These are phyloP conservation scores for Alisma plantagoaquatica DNA, from an alignment of 106 monocot genomes.

Conservation along the genomic window DNA sequence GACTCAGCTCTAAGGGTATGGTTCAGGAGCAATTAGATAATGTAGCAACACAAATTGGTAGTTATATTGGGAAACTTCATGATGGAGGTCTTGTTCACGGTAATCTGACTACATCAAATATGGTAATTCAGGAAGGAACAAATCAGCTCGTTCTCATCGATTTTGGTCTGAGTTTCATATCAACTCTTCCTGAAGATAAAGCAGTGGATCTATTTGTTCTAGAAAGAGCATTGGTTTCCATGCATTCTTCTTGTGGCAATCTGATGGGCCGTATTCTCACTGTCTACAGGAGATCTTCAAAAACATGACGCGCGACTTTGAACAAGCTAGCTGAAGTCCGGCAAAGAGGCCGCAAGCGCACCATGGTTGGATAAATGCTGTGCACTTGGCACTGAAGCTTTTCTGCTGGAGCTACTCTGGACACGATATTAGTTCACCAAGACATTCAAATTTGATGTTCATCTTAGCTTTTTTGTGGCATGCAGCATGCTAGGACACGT, in stretches of 20 bases:
- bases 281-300: too few species aligned
- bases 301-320: too few species aligned
- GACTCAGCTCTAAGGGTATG: slow-evolving; percentile 57
- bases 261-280: too few species aligned
- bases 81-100: slow-evolving; percentile 95
- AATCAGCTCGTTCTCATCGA: slow-evolving; percentile 88
- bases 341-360: too few species aligned
- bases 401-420: too few species aligned
- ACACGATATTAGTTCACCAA: too few species aligned
- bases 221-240: slow-evolving; percentile 81
- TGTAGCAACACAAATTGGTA: slow-evolving; percentile 68
- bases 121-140: slow-evolving; percentile 53
- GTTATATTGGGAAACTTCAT: slow-evolving; percentile 74
- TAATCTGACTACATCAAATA: slow-evolving; percentile 93
- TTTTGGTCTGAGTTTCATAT: slow-evolving; percentile 85
- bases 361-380: too few species aligned
- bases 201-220: slow-evolving; percentile 91
- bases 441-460: too few species aligned
- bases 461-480: too few species aligned
- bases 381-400: too few species aligned
- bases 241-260: slow-evolving; percentile 90
- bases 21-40: slow-evolving; percentile 40
- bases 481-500: too few species aligned
- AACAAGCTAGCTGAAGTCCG: too few species aligned
- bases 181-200: slow-evolving; percentile 91